phyloP scores from a whole-genome alignment of 2,329 filamentous ascomycete genomes.

The Biscogniauxia mediterranea region DNA sequence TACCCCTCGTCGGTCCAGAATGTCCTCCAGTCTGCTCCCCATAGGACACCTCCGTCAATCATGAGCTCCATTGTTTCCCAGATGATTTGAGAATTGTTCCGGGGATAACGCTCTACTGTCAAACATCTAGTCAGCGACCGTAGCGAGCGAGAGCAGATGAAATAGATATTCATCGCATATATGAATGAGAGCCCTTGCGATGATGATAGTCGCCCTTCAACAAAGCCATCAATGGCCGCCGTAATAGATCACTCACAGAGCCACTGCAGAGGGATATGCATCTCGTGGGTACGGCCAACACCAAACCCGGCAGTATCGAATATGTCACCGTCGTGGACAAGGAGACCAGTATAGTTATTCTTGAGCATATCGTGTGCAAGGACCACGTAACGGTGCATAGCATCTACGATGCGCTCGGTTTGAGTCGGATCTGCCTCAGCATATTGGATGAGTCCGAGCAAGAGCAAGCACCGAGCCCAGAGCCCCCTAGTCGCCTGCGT shows the following conservation, averaged over 20 bases:
- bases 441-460: conserved; percentile 44
- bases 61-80: conserved; percentile 40
- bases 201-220: not conserved
- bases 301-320: conserved; percentile 37
- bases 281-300: conserved; percentile 35
- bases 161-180: too few species aligned
- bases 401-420: conserved; percentile 41
- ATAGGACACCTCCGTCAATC: conserved; percentile 36
- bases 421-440: conserved; percentile 45
- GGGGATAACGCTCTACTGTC: conserved; percentile 27
- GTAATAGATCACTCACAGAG: conserved; percentile 15
- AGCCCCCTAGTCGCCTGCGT: conserved; percentile 40
- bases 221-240: not conserved
- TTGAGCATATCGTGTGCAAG: conserved; percentile 53
- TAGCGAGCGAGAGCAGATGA: too few species aligned
- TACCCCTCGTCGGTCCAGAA: conserved; percentile 30
- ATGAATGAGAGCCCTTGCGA: too few species aligned
- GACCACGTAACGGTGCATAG: conserved; percentile 47
- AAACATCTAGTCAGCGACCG: not conserved
- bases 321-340: conserved; percentile 40
- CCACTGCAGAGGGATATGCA: conserved; percentile 39
- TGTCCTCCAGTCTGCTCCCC: conserved; percentile 30
- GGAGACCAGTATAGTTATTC: conserved; percentile 49
- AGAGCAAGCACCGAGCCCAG: conserved; percentile 49
- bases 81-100: conserved; percentile 31